Conservation (phyloP, 1,139 yeast genomes). For the Diutina sp. region DNA sequence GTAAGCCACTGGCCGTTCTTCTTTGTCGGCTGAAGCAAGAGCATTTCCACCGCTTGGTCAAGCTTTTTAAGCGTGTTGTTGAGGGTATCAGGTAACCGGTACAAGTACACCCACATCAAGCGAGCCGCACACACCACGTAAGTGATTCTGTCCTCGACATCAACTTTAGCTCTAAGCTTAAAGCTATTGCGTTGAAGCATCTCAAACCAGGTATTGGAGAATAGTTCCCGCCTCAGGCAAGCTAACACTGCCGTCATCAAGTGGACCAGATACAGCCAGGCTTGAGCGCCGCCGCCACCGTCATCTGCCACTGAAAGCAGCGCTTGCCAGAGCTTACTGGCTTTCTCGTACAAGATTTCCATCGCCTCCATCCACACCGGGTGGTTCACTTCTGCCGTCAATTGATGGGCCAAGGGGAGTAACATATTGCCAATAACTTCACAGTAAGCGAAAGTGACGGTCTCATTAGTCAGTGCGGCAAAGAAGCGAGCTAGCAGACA, state of each 20-base stretch:
- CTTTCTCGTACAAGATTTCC: constrained; percentile 42
- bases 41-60: constrained; percentile 37
- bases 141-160: constrained; percentile 46
- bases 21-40: constrained; percentile 33
- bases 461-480: constrained; percentile 47
- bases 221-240: constrained; percentile 71
- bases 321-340: constrained; percentile 21
- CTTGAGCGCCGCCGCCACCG: not conserved
- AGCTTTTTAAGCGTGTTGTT: constrained; percentile 64
- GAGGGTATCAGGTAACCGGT: constrained; percentile 76
- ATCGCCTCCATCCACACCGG: constrained; percentile 91
- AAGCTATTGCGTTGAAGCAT: constrained; percentile 41
- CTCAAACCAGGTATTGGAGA: constrained; percentile 61
- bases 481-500: constrained; percentile 81
- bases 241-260: constrained; percentile 64
- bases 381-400: constrained; percentile 91
- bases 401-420: constrained; percentile 68
- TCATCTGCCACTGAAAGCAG: constrained; percentile 2
- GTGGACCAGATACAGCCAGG: constrained; percentile 62
- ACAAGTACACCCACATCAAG: constrained; percentile 79
- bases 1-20: constrained; percentile 67
- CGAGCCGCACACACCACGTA: constrained; percentile 58
- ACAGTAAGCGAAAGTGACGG: constrained; percentile 65
- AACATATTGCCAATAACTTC: constrained; percentile 69
- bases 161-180: constrained; percentile 28